Conservation (phyloP, 352 stramenopile species). For the Phytophthora vignae region DNA sequence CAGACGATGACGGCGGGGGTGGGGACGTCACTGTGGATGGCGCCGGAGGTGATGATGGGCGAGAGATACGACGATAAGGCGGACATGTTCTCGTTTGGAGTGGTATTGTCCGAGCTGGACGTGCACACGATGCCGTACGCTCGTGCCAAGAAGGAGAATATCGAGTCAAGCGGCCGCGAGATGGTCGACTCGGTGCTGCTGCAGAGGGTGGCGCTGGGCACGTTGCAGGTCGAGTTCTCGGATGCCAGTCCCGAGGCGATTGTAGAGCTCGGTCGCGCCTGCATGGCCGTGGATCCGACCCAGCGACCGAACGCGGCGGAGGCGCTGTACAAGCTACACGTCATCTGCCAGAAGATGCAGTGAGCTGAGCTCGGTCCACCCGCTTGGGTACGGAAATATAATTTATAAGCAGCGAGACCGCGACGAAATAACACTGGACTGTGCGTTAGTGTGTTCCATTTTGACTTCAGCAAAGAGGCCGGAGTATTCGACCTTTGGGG, state of each 20-base stretch:
- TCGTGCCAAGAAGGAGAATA: conserved; percentile 44
- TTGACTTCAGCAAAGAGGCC: no score
- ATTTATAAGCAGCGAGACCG: conserved; percentile 20
- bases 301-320: conserved; percentile 36
- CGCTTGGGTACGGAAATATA: not conserved
- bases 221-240: conserved; percentile 35
- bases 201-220: conserved; percentile 28
- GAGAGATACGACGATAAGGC: conserved; percentile 34
- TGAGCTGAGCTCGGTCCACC: no score
- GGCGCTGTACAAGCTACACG: conserved; percentile 40
- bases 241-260: conserved; percentile 28
- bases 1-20: conserved; percentile 45
- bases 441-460: no score
- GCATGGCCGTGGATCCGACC: conserved; percentile 28
- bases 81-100: conserved; percentile 34
- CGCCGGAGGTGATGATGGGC: conserved; percentile 30
- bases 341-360: conserved; percentile 21
- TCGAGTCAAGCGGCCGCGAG: conserved; percentile 22
- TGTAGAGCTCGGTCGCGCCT: conserved; percentile 23
- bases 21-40: conserved; percentile 37
- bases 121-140: conserved; percentile 62
- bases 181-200: conserved; percentile 36
- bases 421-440: not conserved
- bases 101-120: conserved; percentile 57
- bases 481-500: no score